phyloP scores from a whole-genome alignment of 352 stramenopile genomes.

The Elongisporangium prolatum region DNA sequence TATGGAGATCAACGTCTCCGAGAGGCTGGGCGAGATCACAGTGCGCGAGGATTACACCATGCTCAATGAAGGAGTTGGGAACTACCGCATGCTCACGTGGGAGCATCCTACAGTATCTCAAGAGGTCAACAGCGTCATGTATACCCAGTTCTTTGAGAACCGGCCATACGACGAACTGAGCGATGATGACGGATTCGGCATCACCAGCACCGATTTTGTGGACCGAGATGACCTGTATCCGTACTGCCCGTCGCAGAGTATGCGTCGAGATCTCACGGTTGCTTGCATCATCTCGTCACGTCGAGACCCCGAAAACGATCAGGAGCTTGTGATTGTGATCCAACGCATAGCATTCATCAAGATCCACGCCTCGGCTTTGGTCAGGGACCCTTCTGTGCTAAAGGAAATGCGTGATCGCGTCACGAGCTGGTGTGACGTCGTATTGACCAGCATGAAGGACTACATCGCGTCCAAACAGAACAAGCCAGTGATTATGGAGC shows the following conservation, averaged over 20 bases:
- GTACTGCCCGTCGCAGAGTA: slow-evolving; percentile 6
- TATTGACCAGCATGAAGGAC: no score
- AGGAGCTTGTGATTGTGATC: slow-evolving; percentile 20
- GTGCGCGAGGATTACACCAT: slow-evolving; percentile 51
- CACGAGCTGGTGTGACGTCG: no score
- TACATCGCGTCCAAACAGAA: no score
- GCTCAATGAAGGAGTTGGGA: slow-evolving; percentile 8
- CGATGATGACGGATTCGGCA: slow-evolving; percentile 1
- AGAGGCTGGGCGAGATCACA: slow-evolving; percentile 31
- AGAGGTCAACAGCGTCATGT: no score
- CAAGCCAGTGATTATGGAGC: no score
- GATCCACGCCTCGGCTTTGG: slow-evolving; percentile 5
- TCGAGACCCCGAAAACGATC: slow-evolving; percentile 1
- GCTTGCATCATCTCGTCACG: background rate
- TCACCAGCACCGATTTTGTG: slow-evolving; percentile 12
- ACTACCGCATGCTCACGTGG: no score
- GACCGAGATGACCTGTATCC: slow-evolving; percentile 15
- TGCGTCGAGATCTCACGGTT: slow-evolving; percentile 7
- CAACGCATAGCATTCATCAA: slow-evolving; percentile 11
- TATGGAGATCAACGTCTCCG: slow-evolving; percentile 44
- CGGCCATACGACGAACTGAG: no score
- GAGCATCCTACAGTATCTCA: no score
- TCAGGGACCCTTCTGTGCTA: no score
- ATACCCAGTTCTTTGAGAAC: no score
- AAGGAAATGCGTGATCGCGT: no score